phyloP scores from a whole-genome alignment of 768 basidiomycete genomes.

The Neoboletus magnificus region DNA sequence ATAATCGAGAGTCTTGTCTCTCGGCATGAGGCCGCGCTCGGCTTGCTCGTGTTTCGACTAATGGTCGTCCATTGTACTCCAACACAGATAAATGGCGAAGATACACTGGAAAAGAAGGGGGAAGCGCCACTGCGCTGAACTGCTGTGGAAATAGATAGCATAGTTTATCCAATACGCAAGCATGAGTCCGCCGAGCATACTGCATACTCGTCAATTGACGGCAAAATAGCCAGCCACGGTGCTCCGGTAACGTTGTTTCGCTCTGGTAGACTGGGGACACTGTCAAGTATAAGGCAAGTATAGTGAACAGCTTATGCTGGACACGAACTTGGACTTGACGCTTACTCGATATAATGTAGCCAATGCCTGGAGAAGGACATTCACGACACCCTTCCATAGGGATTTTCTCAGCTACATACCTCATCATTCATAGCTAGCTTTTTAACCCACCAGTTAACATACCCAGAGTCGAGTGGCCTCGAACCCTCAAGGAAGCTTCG shows the following conservation, averaged over 20 bases:
- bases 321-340: neutral
- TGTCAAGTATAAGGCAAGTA: neutral
- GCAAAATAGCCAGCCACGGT: conserved; percentile 13
- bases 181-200: conserved; percentile 12
- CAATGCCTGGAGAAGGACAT: conserved; percentile 3
- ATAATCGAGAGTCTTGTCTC: no score
- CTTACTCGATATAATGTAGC: conserved; percentile 11
- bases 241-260: conserved; percentile 10
- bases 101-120: neutral
- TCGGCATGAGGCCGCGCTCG: no score
- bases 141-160: conserved; percentile 11
- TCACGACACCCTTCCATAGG: no score
- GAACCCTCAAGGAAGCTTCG: no score
- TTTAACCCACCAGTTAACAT: no score
- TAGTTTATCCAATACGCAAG: conserved; percentile 17
- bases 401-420: no score
- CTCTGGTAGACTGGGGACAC: conserved; percentile 13
- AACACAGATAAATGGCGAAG: neutral
- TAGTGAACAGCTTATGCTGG: neutral
- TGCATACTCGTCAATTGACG: conserved; percentile 13
- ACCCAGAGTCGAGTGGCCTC: no score
- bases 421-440: no score
- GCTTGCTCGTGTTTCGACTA: no score
- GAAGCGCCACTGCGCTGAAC: conserved; percentile 10
- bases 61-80: no score